These are phyloP conservation scores for Candida easanensis DNA, from an alignment of 805 yeast species.

Conservation along the genomic window DNA sequence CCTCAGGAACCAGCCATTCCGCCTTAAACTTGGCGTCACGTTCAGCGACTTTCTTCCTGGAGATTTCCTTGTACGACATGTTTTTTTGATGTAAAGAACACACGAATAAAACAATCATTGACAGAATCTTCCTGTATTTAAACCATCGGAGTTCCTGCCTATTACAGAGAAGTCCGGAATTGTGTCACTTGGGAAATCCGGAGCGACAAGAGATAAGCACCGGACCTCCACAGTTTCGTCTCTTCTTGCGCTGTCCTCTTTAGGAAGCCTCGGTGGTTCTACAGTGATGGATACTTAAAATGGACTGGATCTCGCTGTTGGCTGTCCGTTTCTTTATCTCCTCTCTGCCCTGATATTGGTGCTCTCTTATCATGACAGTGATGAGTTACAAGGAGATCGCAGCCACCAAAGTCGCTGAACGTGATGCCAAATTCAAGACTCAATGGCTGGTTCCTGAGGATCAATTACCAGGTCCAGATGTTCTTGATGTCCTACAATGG, in stretches of 20 bases:
- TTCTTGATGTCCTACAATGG: slow-evolving; percentile 39
- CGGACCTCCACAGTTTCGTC: no score
- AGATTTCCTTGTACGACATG: slow-evolving; percentile 35
- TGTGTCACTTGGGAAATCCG: no score
- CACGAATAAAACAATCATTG: no score
- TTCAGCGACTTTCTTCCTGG: slow-evolving; percentile 36
- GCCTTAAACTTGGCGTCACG: slow-evolving; percentile 39
- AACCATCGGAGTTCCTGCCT: no score
- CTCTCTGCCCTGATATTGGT: no score
- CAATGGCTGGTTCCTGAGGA: slow-evolving; percentile 20
- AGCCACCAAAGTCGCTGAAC: slow-evolving; percentile 35
- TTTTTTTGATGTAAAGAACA: background rate
- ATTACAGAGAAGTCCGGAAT: no score
- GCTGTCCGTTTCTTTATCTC: background rate
- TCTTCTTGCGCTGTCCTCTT: no score
- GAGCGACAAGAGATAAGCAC: no score
- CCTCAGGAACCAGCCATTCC: slow-evolving; percentile 20
- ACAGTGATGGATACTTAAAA: no score
- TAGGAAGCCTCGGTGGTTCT: no score
- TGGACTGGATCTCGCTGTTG: no score
- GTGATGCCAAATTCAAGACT: slow-evolving; percentile 38
- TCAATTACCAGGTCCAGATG: slow-evolving; percentile 22
- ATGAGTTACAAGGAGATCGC: slow-evolving; percentile 37
- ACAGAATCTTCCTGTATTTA: no score
- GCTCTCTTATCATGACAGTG: background rate